Evolutionary conservation across 1,284 basidiomycete species (phyloP).

Genomic region (Ustilago sp.): DNA sequence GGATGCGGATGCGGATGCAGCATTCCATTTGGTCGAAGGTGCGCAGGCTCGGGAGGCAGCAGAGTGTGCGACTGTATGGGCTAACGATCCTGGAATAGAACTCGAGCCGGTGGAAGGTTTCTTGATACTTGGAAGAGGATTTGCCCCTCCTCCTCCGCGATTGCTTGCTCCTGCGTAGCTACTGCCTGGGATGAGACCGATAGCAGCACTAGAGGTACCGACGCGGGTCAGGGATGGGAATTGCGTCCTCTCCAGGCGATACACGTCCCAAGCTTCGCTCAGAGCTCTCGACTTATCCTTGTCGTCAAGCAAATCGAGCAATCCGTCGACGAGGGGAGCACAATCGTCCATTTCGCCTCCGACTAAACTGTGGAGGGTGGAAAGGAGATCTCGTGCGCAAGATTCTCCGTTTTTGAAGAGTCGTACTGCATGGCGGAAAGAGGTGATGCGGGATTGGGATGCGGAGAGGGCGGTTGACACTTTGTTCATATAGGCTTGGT

Average conservation of each 20-base stretch:
- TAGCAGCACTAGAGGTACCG: neutral
- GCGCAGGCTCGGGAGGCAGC: constrained; percentile 14
- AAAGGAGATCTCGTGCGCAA: constrained; percentile 84
- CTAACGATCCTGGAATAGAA: constrained; percentile 56
- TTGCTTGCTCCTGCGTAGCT: constrained; percentile 25
- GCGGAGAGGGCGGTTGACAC: constrained; percentile 76
- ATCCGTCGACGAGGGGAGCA: constrained; percentile 78
- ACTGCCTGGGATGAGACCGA: neutral
- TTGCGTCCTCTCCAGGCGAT: constrained; percentile 80
- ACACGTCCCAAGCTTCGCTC: constrained; percentile 82
- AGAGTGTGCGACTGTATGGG: constrained; percentile 44
- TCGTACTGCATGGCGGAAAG: constrained; percentile 83
- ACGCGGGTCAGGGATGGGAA: constrained; percentile 42
- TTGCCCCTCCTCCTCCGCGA: constrained; percentile 74
- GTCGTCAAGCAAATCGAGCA: constrained; percentile 73
- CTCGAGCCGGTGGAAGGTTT: constrained; percentile 71
- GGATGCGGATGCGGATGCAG: neutral
- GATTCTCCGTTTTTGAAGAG: constrained; percentile 84
- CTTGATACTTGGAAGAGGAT: constrained; percentile 85
- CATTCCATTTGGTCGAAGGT: constrained; percentile 22
- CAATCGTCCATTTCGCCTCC: constrained; percentile 72
- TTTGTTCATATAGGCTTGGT: constrained; percentile 78
- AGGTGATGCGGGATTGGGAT: constrained; percentile 79
- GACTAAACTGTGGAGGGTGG: constrained; percentile 85
- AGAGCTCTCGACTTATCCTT: constrained; percentile 85